Evolutionary conservation across 371 early-diverging fungal genomes (phyloP), one percentile per base, ranked within the genome.

Genomic region (Saksenaea oblongispora): DNA sequence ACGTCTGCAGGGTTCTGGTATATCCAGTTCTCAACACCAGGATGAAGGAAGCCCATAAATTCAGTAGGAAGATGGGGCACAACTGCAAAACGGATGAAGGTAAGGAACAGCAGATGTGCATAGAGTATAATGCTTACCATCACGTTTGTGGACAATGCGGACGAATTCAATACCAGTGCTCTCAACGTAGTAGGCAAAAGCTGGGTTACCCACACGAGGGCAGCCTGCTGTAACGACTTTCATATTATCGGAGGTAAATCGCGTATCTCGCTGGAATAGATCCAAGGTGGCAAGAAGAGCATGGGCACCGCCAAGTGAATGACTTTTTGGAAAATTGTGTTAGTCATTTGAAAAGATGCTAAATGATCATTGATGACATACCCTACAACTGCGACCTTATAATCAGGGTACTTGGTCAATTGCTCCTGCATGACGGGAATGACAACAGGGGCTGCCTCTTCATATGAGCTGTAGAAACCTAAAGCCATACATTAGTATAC

Each of bases 21-120:
- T n/a, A 57, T 63, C 69, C 69, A 65, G 31, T 54, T 54, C 58
- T 72, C 69, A 31, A 59, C 63, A 59, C 69, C 66, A 39, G 66
- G 56, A 37, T 72, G 66, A 47, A 66, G 60, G 47, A 51, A 71
- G n/a, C 66, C 66, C 13, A 67, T 66, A 26, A 59, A 17, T 3
- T 55, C 34, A 9, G 69, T 47, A 22, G 69, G 69, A 22, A 69
- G 14, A 47, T 72, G 66, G 28, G 69, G 69, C n/a, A 63, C 67
- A 53, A 71, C 61, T 61, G 56, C 14, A 42, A 3, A 18, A 11
- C 3, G 4, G n/a, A 2, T 10, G 11, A 17, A 10, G n/a, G 10
- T 10, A 5, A 18, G 22, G n/a, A 3, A 22, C 26, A 36, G 26
- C 24, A 1, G 27, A 24, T 7, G 0, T n/a, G 22, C 34, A 17